phyloP scores from a whole-genome alignment of 371 early-diverging fungal genomes.

The Cokeromyces recurvatus region DNA sequence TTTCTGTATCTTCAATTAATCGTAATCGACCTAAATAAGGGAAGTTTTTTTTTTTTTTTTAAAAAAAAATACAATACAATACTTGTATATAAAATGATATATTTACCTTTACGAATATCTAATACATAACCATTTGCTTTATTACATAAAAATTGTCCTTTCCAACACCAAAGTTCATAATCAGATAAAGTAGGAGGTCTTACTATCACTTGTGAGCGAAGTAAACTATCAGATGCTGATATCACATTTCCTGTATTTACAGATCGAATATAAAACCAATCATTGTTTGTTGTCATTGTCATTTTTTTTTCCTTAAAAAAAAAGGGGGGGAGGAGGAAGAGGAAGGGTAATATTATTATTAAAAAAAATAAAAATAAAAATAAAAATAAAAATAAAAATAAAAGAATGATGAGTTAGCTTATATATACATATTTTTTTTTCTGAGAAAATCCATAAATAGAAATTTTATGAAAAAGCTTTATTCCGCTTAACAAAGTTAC shows the following conservation, averaged over 20 bases:
- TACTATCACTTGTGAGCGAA: slow-evolving; percentile 40
- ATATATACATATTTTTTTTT: slow-evolving; percentile 14
- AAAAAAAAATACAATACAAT: background rate
- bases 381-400: background rate
- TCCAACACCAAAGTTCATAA: slow-evolving; percentile 43
- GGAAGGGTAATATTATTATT: too few species aligned
- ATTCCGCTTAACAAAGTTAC: too few species aligned
- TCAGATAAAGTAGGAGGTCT: slow-evolving; percentile 23
- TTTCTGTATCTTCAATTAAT: slow-evolving; percentile 47
- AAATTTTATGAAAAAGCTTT: too few species aligned
- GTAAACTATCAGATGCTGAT: slow-evolving; percentile 15
- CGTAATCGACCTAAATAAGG: slow-evolving; percentile 36
- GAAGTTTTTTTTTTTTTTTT: background rate
- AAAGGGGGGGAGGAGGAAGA: too few species aligned
- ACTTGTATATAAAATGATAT: too few species aligned
- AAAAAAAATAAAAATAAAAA: slow-evolving; percentile 7
- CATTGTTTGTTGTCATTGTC: slow-evolving; percentile 11
- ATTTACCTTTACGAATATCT: slow-evolving; percentile 45
- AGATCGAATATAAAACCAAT: slow-evolving; percentile 44
- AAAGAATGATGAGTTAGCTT: background rate
- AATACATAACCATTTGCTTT: slow-evolving; percentile 39
- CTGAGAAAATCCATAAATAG: too few species aligned
- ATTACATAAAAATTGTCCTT: slow-evolving; percentile 33
- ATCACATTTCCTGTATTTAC: slow-evolving; percentile 30
- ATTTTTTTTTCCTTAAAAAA: too few species aligned